Base-by-base conservation (phyloP, 441 rosid species). In the Populus tomentosa region DNA sequence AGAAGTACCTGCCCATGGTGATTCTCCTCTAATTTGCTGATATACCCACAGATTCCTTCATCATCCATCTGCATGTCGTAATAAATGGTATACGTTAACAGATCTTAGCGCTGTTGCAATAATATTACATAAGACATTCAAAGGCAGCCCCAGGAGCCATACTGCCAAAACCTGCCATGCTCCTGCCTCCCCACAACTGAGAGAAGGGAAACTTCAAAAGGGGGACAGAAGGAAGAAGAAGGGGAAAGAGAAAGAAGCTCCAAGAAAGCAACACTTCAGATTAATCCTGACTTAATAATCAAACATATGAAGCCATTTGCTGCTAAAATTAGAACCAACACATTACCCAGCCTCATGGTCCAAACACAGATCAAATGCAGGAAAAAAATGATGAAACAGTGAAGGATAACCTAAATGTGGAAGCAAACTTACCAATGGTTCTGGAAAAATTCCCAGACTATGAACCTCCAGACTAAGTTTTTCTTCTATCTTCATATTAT, bases 391-490 rank as follows among this genome's bases (percentile, higher is more conserved):
- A 68, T 10, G 10, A 21, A 63, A 78, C 70, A 75, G 14, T 56
- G 70, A 53, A 30, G 68, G 1, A 59, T 28, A 56, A 66, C 63
- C 32, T 20, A 28, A 14, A 66, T 42, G 50, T 40, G 18, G 75
- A 81, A 78, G 28, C 64, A 69, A 70, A 74, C 89, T 23, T 88
- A 95, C 99, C 96, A 80, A 62, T 76, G 86, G 85, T 67, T 92
- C 94, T 80, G 89, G 88, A 84, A 87, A 90, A 82, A 93, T 88
- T 73, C 97, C 98, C 79, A 97, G 78, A 81, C 95, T 94, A 74
- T 91, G 91, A 79, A 93, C 80, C 84, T 97, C 99, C 89, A 91
- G 74, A 80, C 75, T 79, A 73, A 97, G 88, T 84, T 86, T 97
- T 79, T 94, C 93, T 82, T 88, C 87, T 62, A 90, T 86, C 79